Base-by-base conservation (phyloP, 768 basidiomycete genomes). In the Mrakia frigida region DNA sequence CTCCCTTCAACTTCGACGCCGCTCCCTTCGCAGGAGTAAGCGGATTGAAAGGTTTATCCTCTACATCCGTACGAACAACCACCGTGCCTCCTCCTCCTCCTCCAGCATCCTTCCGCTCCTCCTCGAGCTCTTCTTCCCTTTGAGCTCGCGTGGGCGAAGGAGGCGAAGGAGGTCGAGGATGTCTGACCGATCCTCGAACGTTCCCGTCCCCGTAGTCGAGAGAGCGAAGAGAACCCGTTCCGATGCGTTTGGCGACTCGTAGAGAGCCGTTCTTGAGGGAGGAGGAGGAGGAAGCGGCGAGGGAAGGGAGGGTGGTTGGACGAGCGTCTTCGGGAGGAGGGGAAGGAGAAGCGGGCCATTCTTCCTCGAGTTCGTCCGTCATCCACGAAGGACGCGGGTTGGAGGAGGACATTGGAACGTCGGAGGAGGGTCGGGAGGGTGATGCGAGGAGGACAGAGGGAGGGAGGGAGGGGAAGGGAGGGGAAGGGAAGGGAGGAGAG, bases 291-390 rank as follows among this genome's bases (percentile, higher is more conserved):
- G 63, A 60, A 25, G 46, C 33, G n/a, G 46, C 35, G 33, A 60
- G 53, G 53, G 71, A 13, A 14, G 71, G 31, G 53, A 39, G 56
- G 21, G 23, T n/a, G 33, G 61, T 31, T 23, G 41, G 41, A 28
- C 28, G 41, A 16, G 63, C 13, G 33, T 53, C 63, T 23, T 63
- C 59, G 31, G 73, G 65, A 43, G 73, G 60, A 67, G 73, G 73
- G n/a, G 61, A 67, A 31, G 73, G 73, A 41, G 73, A 74, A 18
- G 63, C 43, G 10, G 73, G 73, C 73, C 73, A 74, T 65, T 74
- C 73, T 37, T 74, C 73, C 21, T 74, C 73, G 21, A 74, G 73
- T 43, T 74, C 73, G 10, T 74, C 61, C 23, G 73, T 61, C 73
- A 74, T 74, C 73, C 73, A 74, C 3, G 60, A 63, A 23, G 73